Percentiles rank a stretch among this genome's conserved stretches.
These are phyloP conservation scores for Phialocephala subalpina DNA, from an alignment of 2,329 filamentous ascomycete genomes.

Conservation along the genomic window DNA sequence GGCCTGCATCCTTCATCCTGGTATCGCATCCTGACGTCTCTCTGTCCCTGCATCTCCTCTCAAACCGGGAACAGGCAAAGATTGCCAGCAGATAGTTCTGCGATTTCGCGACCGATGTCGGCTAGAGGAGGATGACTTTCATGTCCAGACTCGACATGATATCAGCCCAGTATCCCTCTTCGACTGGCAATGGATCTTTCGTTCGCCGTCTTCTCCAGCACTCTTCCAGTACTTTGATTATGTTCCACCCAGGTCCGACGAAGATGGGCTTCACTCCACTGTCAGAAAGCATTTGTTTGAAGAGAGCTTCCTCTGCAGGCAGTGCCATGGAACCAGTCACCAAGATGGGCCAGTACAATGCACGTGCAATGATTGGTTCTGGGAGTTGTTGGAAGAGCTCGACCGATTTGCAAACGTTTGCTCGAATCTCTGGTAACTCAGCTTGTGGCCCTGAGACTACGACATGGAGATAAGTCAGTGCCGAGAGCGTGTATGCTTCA, in stretches of 20 bases:
- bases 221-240: conserved; percentile 26
- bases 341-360: conserved; percentile 27
- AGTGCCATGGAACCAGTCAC: conserved; percentile 31
- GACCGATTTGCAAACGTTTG: conserved; percentile 20
- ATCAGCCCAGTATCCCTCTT: conserved; percentile 6
- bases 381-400: conserved; percentile 23
- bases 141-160: conserved; percentile 6
- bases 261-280: not conserved
- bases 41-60: not conserved
- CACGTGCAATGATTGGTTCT: conserved; percentile 9
- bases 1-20: not conserved
- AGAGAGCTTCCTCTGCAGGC: conserved; percentile 18
- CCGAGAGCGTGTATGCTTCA: conserved; percentile 23
- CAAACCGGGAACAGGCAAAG: not conserved
- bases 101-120: not conserved
- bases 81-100: not conserved
- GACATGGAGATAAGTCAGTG: conserved; percentile 30
- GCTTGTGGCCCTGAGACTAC: conserved; percentile 28
- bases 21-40: not conserved
- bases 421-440: conserved; percentile 23
- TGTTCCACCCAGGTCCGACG: conserved; percentile 14
- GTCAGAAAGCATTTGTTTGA: conserved; percentile 18
- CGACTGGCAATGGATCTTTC: not conserved
- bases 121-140: not conserved
- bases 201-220: conserved; percentile 26